These are phyloP conservation scores for Friedmanniomyces simplex DNA, from an alignment of 495 filamentous ascomycete species.

Conservation along the genomic window DNA sequence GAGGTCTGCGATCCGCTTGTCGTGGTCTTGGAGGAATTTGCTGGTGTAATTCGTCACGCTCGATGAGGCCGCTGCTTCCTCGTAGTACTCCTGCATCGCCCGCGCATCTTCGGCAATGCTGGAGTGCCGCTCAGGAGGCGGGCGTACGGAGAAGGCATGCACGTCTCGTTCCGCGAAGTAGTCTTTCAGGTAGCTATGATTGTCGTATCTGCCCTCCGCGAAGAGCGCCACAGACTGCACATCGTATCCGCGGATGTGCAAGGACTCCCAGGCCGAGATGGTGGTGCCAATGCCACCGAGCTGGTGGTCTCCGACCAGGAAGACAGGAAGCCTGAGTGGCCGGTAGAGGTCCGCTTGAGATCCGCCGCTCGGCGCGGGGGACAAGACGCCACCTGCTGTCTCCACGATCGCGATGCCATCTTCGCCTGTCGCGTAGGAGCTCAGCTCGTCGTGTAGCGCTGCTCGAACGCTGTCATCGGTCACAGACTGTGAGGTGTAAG, in stretches of 20 bases:
- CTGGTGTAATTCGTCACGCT: conserved; percentile 31
- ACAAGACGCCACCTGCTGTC: conserved; percentile 68
- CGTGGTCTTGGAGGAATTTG: conserved; percentile 34
- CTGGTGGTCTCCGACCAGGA: conserved; percentile 58
- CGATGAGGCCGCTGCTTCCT: conserved; percentile 30
- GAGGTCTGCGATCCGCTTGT: conserved; percentile 42
- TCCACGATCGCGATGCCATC: conserved; percentile 51
- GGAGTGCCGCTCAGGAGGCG: conserved; percentile 39
- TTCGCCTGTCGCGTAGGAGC: conserved; percentile 32
- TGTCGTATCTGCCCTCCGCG: conserved; percentile 49
- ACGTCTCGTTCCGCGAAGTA: conserved; percentile 54
- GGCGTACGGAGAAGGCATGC: conserved; percentile 40
- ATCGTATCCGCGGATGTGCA: conserved; percentile 64
- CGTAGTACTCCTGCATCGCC: conserved; percentile 52
- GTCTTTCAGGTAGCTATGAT: conserved; percentile 50
- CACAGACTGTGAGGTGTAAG: conserved; percentile 27
- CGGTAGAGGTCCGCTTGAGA: conserved; percentile 67
- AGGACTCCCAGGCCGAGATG: conserved; percentile 64
- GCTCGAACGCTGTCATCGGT: conserved; percentile 39
- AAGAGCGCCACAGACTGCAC: conserved; percentile 56
- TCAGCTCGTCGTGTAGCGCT: conserved; percentile 39
- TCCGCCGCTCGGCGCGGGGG: conserved; percentile 59
- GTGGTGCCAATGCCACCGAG: conserved; percentile 66
- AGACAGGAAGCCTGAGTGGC: conserved; percentile 57
- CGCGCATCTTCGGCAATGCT: conserved; percentile 36